Evolutionary conservation across 2,329 filamentous ascomycete genomes (phyloP), one percentile per base, ranked within the genome.

Genomic region (Pseudocercospora fijiensis): DNA sequence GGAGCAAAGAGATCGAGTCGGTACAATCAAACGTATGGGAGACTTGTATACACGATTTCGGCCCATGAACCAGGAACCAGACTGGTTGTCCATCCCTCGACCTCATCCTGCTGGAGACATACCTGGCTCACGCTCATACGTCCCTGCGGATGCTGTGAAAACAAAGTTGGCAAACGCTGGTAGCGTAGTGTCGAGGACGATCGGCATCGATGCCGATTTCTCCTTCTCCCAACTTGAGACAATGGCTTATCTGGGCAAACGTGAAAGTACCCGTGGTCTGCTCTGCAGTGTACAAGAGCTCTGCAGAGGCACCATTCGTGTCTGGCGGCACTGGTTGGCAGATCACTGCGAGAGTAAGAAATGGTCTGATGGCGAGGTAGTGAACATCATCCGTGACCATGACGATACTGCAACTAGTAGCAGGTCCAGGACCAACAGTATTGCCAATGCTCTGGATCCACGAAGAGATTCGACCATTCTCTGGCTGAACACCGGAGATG

Each of bases 191-290:
- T 83, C 79, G 13, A 84, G 90, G 63, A 84, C 84, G 8, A 74
- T 94, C 47, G 80, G 81, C 52, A 79, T 95, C 1, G 90, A 93
- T 67, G 83, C 84, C 1, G 83, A 86, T 65, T 90, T 92, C 76
- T 78, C 87, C 18, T 93, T 94, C 73, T 87, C 88, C 0, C 90
- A 95, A 76, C 82, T 95, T 10, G 89, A 88, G 73, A 84, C 86
- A 4, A 81, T 86, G 24, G 85, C 85, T 7, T 90, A 88, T 71
- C 76, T 96, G 41, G 87, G 91, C 65, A 88, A 88, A 73, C 79
- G 86, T 28, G 85, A 87, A 0, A 83, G 86, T 0, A 82, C 81
- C 27, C 82, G 80, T 22, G 87, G 86, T 3, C 74, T 90, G 0
- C 88, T 91, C 67, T 78, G 85, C 59, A 87, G 83, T 71, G 86